A percentile compares a stretch with the other conserved stretches of the same genome.
These are phyloP conservation scores for Euphorbia corollata DNA, from an alignment of 441 rosid species.

Conservation along the genomic window DNA sequence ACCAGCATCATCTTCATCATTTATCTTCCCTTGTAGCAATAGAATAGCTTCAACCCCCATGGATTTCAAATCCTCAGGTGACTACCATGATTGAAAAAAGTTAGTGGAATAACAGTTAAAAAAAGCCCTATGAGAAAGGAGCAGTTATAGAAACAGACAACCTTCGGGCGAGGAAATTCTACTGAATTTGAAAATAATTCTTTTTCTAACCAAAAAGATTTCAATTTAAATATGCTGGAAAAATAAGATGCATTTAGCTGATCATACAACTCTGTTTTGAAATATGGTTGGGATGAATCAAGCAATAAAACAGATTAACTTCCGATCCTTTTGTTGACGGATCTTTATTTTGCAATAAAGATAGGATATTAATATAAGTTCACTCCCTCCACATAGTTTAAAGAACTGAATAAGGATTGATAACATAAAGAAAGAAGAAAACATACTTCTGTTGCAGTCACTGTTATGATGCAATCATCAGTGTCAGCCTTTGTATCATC, in stretches of 20 bases:
- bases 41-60: constrained; percentile 91
- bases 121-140: background rate
- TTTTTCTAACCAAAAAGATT: background rate
- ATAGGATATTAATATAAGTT: background rate
- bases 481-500: constrained; percentile 64
- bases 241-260: background rate
- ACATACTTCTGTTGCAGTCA: constrained; percentile 62
- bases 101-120: background rate
- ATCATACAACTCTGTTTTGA: background rate
- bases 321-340: background rate
- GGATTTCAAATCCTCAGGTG: constrained; percentile 88
- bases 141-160: background rate
- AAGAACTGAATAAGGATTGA: background rate
- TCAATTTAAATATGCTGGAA: background rate
- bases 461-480: constrained; percentile 61
- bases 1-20: constrained; percentile 56
- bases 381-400: background rate
- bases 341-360: no score
- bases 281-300: background rate
- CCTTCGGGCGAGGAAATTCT: background rate
- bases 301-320: background rate
- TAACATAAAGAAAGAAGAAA: background rate
- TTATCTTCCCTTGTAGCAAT: constrained; percentile 80
- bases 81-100: constrained; percentile 31
- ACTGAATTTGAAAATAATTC: background rate